Evolutionary conservation across 768 basidiomycete species (phyloP), one percentile per base, ranked within the genome.

Genomic region (Termitomyces heimii): DNA sequence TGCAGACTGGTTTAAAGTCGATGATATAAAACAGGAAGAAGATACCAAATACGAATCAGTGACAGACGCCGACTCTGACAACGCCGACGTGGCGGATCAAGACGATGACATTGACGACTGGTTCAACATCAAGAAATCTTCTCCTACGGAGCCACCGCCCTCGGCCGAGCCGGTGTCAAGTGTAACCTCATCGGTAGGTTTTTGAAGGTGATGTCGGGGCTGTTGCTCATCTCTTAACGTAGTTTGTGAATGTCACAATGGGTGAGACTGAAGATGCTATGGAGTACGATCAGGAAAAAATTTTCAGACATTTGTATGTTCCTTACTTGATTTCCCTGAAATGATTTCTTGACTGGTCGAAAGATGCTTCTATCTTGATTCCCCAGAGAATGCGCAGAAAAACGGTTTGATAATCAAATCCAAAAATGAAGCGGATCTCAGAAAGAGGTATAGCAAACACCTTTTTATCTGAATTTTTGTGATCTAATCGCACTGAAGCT

Each of bases 351-450:
- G 40, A 54, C 16, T n/a, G 58, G 40, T 54, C 57, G 37, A 37
- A 40, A 94, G 92, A 60, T 85, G 83, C 62, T 95, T 96, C 70
- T 98, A 97, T 71, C 76, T 98, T 37, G 95, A 98, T 68, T 82
- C 89, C 2, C 80, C 86, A 0, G 77, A 77, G 22, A 93, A 93
- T 63, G 92, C 94, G 0, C 70, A 67, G 8, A 73, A 76, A 67
- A 79, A 92, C 60, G 82, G 78, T 10, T 82, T 96, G 77, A 46
- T 59, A 2, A 75, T 86, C 34, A 81, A 81, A 51, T 67, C 80
- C 47, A 82, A 79, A 67, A 64, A 81, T 42, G 81, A 82, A 64
- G 71, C 72, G 28, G 77, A 76, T 0, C 81, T 91, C 35, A 72
- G 72, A 31, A 64, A 76, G 60, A 79, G 77, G 92, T 88, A 77